Evolutionary conservation across 2,329 filamentous ascomycete species (phyloP).

Genomic region (Aureobasidium namibiae): DNA sequence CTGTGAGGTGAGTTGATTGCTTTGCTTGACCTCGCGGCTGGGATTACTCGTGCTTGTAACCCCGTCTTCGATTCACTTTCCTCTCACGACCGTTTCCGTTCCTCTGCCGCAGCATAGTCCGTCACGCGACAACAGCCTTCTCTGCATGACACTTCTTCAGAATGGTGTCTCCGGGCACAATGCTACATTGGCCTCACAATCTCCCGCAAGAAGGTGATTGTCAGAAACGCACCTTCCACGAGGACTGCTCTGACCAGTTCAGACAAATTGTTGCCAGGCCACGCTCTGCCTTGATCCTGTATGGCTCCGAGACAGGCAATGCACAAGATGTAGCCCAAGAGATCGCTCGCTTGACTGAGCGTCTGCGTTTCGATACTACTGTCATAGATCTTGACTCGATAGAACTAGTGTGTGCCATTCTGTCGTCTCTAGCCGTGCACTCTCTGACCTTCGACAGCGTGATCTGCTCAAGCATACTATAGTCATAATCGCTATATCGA

Average conservation of each 20-base stretch:
- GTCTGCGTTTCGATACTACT: slow-evolving; percentile 68
- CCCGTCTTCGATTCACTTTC: background rate
- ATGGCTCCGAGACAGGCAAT: slow-evolving; percentile 92
- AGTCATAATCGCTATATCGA: slow-evolving; percentile 77
- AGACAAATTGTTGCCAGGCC: background rate
- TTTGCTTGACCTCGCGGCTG: background rate
- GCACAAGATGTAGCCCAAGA: slow-evolving; percentile 86
- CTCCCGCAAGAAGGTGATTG: background rate
- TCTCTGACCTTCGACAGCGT: slow-evolving; percentile 23
- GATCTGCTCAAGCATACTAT: slow-evolving; percentile 42
- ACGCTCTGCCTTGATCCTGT: slow-evolving; percentile 59
- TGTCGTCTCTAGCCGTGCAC: background rate
- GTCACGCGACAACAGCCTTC: background rate
- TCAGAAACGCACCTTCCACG: background rate
- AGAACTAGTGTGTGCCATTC: slow-evolving; percentile 53
- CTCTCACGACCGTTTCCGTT: background rate
- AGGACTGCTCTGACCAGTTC: background rate
- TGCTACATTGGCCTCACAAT: background rate
- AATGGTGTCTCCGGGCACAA: background rate
- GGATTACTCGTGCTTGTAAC: background rate
- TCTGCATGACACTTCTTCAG: slow-evolving; percentile 3
- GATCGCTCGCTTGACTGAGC: slow-evolving; percentile 63
- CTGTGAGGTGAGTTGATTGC: background rate
- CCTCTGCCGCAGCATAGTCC: background rate
- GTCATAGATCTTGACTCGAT: slow-evolving; percentile 71